Conservation (phyloP, 2,329 filamentous ascomycete species). For the Bipolaris sorokiniana region DNA sequence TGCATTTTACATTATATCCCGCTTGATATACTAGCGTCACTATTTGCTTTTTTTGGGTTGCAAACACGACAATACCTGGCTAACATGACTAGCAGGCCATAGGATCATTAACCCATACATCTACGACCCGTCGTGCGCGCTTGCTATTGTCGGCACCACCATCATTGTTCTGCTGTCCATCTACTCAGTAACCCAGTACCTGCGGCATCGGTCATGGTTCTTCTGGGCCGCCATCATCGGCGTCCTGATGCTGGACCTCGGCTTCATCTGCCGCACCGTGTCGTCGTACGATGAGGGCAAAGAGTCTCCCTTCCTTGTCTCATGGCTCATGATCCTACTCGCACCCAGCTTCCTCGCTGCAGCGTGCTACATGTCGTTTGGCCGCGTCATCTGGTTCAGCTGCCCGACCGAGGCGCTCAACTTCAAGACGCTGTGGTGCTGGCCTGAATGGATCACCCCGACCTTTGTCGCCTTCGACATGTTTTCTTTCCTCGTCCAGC, state of each 20-base stretch:
- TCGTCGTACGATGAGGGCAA: conserved; percentile 46
- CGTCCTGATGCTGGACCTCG: conserved; percentile 56
- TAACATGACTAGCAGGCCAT: conserved; percentile 15
- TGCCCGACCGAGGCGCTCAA: conserved; percentile 48
- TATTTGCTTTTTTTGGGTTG: too few relatives aligned
- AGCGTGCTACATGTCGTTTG: conserved; percentile 58
- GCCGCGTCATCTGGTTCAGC: conserved; percentile 53
- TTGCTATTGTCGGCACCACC: conserved; percentile 52
- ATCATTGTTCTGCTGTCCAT: conserved; percentile 49
- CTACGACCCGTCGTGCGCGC: conserved; percentile 55
- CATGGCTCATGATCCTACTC: conserved; percentile 55
- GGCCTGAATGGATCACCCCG: conserved; percentile 54
- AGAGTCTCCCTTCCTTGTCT: conserved; percentile 49
- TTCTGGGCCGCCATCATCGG: conserved; percentile 45
- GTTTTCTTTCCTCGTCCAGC: conserved; percentile 57
- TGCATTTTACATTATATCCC: not conserved
- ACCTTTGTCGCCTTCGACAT: conserved; percentile 58
- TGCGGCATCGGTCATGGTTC: conserved; percentile 47
- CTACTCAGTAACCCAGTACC: conserved; percentile 42
- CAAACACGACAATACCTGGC: too few relatives aligned
- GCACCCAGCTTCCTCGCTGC: conserved; percentile 59
- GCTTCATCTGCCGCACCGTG: conserved; percentile 59
- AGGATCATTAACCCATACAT: conserved; percentile 52
- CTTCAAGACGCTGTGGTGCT: conserved; percentile 53
- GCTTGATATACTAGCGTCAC: not conserved